phyloP scores from a whole-genome alignment of 371 early-diverging fungal species.

The Gilbertella persicaria region DNA sequence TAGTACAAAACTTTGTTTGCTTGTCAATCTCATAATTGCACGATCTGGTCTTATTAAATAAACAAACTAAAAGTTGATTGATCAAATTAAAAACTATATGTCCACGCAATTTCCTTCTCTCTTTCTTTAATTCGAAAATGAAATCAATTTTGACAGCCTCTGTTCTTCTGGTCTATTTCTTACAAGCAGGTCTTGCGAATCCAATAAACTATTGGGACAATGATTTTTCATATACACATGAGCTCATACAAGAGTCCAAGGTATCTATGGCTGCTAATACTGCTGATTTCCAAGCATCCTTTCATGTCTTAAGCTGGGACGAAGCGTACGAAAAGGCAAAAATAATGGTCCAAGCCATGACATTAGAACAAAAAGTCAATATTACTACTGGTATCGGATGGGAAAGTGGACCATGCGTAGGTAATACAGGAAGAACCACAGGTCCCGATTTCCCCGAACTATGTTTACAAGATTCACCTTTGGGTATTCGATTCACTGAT shows the following conservation, averaged over 20 bases:
- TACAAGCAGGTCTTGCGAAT: not conserved
- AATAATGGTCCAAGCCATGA: slow-evolving; percentile 31
- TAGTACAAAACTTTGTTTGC: too few species aligned
- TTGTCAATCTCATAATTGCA: too few species aligned
- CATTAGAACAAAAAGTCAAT: slow-evolving; percentile 45
- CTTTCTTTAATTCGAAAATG: too few species aligned
- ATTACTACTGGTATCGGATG: slow-evolving; percentile 57
- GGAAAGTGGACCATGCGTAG: slow-evolving; percentile 48
- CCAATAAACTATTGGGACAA: not conserved
- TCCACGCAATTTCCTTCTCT: too few species aligned
- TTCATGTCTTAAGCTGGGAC: slow-evolving; percentile 28
- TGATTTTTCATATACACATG: slow-evolving; percentile 2
- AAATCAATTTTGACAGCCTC: not conserved
- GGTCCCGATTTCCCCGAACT: slow-evolving; percentile 57
- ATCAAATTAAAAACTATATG: too few species aligned
- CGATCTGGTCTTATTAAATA: too few species aligned
- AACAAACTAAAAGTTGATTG: too few species aligned
- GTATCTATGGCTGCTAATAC: too few species aligned
- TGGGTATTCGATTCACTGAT: slow-evolving; percentile 48
- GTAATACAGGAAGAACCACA: slow-evolving; percentile 40
- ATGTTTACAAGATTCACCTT: slow-evolving; percentile 62
- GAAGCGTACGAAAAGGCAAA: slow-evolving; percentile 42
- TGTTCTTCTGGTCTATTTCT: not conserved
- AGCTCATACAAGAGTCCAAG: not conserved
- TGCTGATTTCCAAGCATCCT: too few species aligned